Evolutionary conservation across 2,329 filamentous ascomycete genomes (phyloP), one percentile per base, ranked within the genome.

Genomic region (Fusarium floridanum): DNA sequence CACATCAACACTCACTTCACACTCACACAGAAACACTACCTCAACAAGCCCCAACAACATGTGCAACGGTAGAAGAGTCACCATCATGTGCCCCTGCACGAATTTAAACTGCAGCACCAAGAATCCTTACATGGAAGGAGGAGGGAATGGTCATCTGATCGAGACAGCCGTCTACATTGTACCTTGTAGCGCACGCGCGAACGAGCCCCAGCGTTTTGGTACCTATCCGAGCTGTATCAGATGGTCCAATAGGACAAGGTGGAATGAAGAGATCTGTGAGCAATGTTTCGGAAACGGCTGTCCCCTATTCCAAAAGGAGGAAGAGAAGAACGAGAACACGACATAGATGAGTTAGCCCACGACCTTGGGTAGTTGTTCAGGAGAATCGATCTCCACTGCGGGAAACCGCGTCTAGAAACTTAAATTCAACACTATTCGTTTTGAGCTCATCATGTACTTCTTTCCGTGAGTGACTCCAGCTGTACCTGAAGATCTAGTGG

Each of bases 401-500:
- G 10, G 24, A 12, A 32, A 5, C 11, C 17, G n/a, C 17, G 2
- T 34, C 27, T 55, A 55, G 50, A 14, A 20, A 7, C 17, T 20
- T 10, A 32, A 32, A 55, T 34, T 2, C 6, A 55, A 55, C 27
- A 55, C 20, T 20, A 16, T 2, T 55, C 6, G n/a, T 14, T 55
- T 29, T 12, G 10, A 32, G 5, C 7, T 16, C 11, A 34, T 34
- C 17, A 6, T 27, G 9, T 34, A 7, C 20, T 20, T 16, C 11
- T 34, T 11, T 34, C 11, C 27, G 17, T 34, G 27, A 20, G 6
- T 34, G 27, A 34, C 17, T 32, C 6, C 11, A 5, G 48, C 7
- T 53, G 48, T n/a, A 10, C 3, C 39, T 67, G 43, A 45, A 67
- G 12, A 61, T 66, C 24, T 16, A 55, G 0, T 74, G 64, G 66